Conservation (phyloP, 441 rosid species). For the Omphalea diandra region DNA sequence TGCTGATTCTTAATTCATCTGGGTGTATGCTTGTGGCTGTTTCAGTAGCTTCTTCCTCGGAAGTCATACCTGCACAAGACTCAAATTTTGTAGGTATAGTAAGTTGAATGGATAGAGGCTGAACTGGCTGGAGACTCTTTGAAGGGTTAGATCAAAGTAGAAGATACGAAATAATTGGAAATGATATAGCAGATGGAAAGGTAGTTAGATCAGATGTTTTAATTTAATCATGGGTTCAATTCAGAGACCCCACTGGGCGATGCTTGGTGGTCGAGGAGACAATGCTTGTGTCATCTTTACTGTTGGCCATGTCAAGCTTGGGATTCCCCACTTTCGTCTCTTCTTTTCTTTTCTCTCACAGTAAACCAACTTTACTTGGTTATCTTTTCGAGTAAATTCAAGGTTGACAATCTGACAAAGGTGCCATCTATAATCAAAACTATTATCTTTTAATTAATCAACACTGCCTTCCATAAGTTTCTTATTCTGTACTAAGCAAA, state of each 20-base stretch:
- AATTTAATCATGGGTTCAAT: conserved; percentile 27
- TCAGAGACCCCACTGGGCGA: conserved; percentile 41
- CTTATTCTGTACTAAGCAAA: conserved; percentile 17
- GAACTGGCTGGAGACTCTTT: conserved; percentile 26
- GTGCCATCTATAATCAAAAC: conserved; percentile 25
- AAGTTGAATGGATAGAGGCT: conserved; percentile 20
- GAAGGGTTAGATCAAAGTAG: conserved; percentile 33
- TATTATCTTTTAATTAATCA: conserved; percentile 19
- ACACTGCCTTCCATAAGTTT: conserved; percentile 20
- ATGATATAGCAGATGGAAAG: not conserved
- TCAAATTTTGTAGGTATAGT: not conserved
- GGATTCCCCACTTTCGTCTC: conserved; percentile 57
- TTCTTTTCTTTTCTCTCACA: conserved; percentile 32
- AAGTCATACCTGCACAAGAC: conserved; percentile 36
- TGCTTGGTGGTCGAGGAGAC: conserved; percentile 43
- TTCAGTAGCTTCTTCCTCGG: conserved; percentile 30
- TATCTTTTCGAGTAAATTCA: conserved; percentile 30
- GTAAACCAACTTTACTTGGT: conserved; percentile 35
- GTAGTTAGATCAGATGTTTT: conserved; percentile 22
- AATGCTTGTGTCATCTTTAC: conserved; percentile 42
- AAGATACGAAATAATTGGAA: conserved; percentile 33
- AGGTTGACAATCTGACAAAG: conserved; percentile 30
- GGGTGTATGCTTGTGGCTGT: conserved; percentile 24
- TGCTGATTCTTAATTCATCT: conserved; percentile 27
- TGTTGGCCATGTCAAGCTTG: conserved; percentile 40